These are phyloP conservation scores for Lepiota subincarnata DNA, from an alignment of 768 basidiomycete species.

Conservation along the genomic window DNA sequence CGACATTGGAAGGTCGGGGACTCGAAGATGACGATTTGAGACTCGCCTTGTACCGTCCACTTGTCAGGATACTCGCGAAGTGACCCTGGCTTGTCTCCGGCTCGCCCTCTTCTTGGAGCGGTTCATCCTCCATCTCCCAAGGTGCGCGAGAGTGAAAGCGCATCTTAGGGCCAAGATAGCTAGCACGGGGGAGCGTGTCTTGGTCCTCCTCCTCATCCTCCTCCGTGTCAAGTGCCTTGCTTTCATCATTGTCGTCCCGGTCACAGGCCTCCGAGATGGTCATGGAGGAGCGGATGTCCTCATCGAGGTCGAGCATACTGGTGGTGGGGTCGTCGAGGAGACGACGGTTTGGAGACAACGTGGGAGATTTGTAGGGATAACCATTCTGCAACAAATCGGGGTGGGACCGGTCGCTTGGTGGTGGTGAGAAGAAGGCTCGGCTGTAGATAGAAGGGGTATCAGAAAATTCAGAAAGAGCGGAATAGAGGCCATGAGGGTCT, in stretches of 20 bases:
- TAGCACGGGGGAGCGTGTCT: constrained; percentile 50
- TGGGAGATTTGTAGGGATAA: constrained; percentile 18
- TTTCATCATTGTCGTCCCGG: constrained; percentile 24
- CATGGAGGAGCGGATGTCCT: constrained; percentile 40
- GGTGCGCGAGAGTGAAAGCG: constrained; percentile 78
- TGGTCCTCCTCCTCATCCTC: constrained; percentile 41
- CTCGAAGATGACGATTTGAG: constrained; percentile 44
- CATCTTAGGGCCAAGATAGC: constrained; percentile 79
- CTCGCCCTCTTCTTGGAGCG: constrained; percentile 44
- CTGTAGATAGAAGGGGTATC: constrained; percentile 73
- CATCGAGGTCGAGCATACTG: constrained; percentile 56
- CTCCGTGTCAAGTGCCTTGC: constrained; percentile 23
- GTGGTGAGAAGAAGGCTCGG: constrained; percentile 54
- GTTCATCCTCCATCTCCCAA: constrained; percentile 65
- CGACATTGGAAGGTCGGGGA: constrained; percentile 33
- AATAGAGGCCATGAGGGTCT: constrained; percentile 45
- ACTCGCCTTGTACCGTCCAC: constrained; percentile 29
- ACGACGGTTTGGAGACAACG: constrained; percentile 28
- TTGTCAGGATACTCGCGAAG: constrained; percentile 20
- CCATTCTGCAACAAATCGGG: constrained; percentile 24
- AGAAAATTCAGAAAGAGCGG: constrained; percentile 52
- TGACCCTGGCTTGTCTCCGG: constrained; percentile 32
- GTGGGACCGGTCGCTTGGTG: constrained; percentile 29
- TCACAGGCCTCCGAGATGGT: constrained; percentile 24
- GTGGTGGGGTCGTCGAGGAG: constrained; percentile 42